These are phyloP conservation scores for Bipolaris sorokiniana DNA, from an alignment of 2,329 filamentous ascomycete genomes.

Conservation along the genomic window DNA sequence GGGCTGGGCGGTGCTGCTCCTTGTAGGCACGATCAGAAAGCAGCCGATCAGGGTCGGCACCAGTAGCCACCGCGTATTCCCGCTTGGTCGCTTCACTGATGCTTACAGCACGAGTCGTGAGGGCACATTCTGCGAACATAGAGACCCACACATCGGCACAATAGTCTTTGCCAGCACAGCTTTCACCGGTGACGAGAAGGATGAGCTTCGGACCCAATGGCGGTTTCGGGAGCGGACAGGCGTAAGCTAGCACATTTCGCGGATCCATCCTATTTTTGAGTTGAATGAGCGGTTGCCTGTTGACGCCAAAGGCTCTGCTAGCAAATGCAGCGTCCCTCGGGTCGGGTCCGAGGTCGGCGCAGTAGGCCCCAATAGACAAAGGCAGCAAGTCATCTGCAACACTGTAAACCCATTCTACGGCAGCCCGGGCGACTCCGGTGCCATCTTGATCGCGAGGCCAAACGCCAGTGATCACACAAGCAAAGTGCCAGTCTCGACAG, in stretches of 20 bases:
- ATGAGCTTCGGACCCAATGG: conserved; percentile 29
- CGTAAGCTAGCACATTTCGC: conserved; percentile 58
- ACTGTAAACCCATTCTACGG: conserved; percentile 63
- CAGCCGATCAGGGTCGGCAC: conserved; percentile 38
- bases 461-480: conserved; percentile 67
- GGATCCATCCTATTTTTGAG: conserved; percentile 62
- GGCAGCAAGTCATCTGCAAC: conserved; percentile 57
- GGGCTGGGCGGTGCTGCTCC: conserved; percentile 61
- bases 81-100: conserved; percentile 62
- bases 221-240: conserved; percentile 59
- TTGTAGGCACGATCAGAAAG: conserved; percentile 65
- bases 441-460: conserved; percentile 63
- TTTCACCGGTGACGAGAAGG: conserved; percentile 61
- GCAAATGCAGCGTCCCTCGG: conserved; percentile 62
- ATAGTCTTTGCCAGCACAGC: conserved; percentile 65
- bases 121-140: conserved; percentile 36
- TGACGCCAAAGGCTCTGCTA: conserved; percentile 63
- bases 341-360: conserved; percentile 68
- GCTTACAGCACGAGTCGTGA: conserved; percentile 41
- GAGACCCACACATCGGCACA: conserved; percentile 62
- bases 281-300: conserved; percentile 55
- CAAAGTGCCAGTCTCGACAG: conserved; percentile 68
- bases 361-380: conserved; percentile 60
- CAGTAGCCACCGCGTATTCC: conserved; percentile 48
- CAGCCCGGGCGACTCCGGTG: conserved; percentile 48